A percentile compares a stretch with the other conserved stretches of the same genome.
phyloP scores from a whole-genome alignment of 129 eudicot genomes.

The Ambrosia artemisiifolia region DNA sequence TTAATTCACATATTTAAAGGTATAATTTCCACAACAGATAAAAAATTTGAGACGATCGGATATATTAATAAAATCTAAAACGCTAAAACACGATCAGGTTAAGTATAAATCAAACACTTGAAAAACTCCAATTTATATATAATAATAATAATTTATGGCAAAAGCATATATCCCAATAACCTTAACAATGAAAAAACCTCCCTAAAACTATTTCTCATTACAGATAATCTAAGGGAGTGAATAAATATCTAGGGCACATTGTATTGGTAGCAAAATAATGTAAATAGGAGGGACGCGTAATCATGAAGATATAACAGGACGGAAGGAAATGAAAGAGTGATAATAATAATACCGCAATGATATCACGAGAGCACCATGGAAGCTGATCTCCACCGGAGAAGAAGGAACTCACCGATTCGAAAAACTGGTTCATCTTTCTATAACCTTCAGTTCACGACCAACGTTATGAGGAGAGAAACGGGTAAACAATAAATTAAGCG shows the following conservation, averaged over 20 bases:
- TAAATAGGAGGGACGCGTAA: not conserved
- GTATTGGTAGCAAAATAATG: not conserved
- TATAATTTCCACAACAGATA: not conserved
- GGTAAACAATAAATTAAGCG: too few relatives aligned
- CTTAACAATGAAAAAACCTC: not conserved
- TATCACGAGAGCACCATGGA: constrained; percentile 64
- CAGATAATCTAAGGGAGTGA: not conserved
- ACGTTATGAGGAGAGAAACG: too few relatives aligned
- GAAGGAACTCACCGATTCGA: constrained; percentile 50
- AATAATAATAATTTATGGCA: not conserved
- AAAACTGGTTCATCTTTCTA: constrained; percentile 38
- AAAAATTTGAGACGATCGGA: not conserved
- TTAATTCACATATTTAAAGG: not conserved
- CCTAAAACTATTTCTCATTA: not conserved
- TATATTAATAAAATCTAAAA: not conserved
- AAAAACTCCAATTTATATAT: not conserved
- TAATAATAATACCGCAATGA: constrained; percentile 37
- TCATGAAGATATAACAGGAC: not conserved
- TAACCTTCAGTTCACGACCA: not conserved
- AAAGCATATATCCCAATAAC: not conserved
- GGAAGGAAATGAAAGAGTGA: constrained; percentile 1
- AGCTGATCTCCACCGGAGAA: constrained; percentile 69
- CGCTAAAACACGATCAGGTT: not conserved
- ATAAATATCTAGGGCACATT: not conserved
- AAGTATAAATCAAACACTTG: not conserved